Evolutionary conservation across 805 yeast genomes (phyloP).

Genomic region (Starmerella riodocensis): DNA sequence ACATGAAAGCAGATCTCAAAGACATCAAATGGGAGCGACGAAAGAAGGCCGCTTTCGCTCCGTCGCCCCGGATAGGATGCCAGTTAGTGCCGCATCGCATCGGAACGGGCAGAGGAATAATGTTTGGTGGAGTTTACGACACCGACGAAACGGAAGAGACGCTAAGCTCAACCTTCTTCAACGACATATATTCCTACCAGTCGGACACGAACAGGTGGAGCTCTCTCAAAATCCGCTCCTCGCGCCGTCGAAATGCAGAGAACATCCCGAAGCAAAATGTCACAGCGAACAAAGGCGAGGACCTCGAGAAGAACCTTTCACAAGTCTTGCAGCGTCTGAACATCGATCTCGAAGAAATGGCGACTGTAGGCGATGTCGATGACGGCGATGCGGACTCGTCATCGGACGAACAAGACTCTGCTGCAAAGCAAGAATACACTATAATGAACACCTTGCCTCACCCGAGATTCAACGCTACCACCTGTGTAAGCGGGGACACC

Average conservation of each 20-base stretch:
- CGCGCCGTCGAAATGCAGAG: constrained; percentile 33
- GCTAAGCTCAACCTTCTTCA: constrained; percentile 70
- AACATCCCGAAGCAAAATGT: constrained; percentile 30
- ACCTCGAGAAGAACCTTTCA: constrained; percentile 69
- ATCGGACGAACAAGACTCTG: constrained; percentile 30
- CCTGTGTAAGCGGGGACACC: constrained; percentile 73
- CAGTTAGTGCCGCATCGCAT: constrained; percentile 59
- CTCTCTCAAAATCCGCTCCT: constrained; percentile 50
- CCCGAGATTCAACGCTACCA: constrained; percentile 72
- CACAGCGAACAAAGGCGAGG: constrained; percentile 43
- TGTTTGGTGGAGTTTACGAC: constrained; percentile 94
- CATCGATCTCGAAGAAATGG: constrained; percentile 22
- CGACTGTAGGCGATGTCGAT: constrained; percentile 29
- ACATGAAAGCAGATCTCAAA: constrained; percentile 71
- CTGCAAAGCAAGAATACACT: constrained; percentile 37
- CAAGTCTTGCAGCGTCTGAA: constrained; percentile 25
- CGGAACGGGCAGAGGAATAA: constrained; percentile 67
- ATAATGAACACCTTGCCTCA: constrained; percentile 61
- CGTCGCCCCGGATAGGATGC: constrained; percentile 90
- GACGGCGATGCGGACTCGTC: constrained; percentile 26
- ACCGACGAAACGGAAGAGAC: constrained; percentile 91
- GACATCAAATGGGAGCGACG: constrained; percentile 80
- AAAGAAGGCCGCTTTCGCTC: constrained; percentile 77
- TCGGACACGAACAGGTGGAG: constrained; percentile 83
- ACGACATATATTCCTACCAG: constrained; percentile 68